phyloP scores from a whole-genome alignment of 164 flowering plant species.

The Tetrastigma voinierianum region DNA sequence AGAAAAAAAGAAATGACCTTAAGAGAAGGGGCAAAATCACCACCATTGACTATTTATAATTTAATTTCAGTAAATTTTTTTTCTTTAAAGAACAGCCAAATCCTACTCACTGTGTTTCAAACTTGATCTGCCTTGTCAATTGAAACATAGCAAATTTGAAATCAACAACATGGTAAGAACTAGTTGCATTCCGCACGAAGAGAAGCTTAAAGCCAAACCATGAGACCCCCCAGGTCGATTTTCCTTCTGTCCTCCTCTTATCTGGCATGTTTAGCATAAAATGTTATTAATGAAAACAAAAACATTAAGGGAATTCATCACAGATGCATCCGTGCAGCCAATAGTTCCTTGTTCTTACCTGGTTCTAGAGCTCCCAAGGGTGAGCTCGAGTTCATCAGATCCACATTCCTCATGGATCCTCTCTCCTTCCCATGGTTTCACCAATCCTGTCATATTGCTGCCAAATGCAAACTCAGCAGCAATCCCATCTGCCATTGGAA shows the following conservation, averaged over 20 bases:
- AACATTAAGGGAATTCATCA: neutral
- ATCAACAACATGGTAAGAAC: conserved; percentile 2
- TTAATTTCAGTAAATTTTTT: conserved; percentile 6
- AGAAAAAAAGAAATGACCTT: neutral
- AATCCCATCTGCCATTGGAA: conserved; percentile 75
- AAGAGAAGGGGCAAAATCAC: conserved; percentile 3
- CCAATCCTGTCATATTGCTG: conserved; percentile 51
- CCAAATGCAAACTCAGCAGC: conserved; percentile 95
- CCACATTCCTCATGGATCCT: conserved; percentile 91
- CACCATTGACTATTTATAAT: conserved; percentile 16
- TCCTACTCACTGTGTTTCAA: conserved; percentile 24
- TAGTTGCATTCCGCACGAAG: conserved; percentile 4
- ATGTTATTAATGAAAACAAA: conserved; percentile 1
- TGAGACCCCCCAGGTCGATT: neutral
- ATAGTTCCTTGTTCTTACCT: conserved; percentile 33
- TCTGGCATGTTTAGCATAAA: conserved; percentile 25
- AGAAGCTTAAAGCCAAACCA: conserved; percentile 7
- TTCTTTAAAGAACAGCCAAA: conserved; percentile 4
- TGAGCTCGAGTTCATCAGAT: conserved; percentile 91
- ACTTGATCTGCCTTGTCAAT: conserved; percentile 9
- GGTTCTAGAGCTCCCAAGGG: conserved; percentile 73
- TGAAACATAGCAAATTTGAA: conserved; percentile 6
- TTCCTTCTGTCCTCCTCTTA: conserved; percentile 5
- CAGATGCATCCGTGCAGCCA: neutral
- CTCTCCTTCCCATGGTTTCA: conserved; percentile 98